These are phyloP conservation scores for Parathielavia hyrcaniae DNA, from an alignment of 495 filamentous ascomycete species.

Conservation along the genomic window DNA sequence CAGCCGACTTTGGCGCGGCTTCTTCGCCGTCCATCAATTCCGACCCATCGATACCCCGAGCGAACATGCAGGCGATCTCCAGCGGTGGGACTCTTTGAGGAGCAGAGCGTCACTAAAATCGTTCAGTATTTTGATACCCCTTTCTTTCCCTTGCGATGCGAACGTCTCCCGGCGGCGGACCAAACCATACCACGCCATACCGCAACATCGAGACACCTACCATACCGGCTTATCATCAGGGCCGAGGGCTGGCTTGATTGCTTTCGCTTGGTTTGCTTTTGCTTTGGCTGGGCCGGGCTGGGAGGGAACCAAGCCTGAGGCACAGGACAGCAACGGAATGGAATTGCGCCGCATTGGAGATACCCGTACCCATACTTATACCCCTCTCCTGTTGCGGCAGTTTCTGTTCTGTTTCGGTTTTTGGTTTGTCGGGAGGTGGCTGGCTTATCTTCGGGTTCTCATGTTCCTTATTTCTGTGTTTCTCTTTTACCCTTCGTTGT, in stretches of 20 bases:
- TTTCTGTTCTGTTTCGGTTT: slow-evolving; percentile 15
- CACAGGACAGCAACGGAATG: background rate
- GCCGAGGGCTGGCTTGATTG: background rate
- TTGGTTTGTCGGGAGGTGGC: background rate
- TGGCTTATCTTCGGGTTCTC: background rate
- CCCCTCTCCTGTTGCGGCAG: background rate
- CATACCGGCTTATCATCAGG: no score
- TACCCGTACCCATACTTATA: background rate
- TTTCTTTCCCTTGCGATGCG: background rate
- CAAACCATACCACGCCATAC: background rate
- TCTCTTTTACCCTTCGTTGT: background rate
- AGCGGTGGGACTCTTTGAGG: slow-evolving; percentile 43
- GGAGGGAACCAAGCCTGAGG: background rate
- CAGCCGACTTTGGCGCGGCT: slow-evolving; percentile 36
- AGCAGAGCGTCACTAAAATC: background rate
- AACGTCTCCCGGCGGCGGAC: background rate
- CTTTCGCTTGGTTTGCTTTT: background rate
- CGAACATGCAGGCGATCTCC: slow-evolving; percentile 46
- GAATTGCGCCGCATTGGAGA: slow-evolving; percentile 2
- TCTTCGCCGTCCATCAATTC: slow-evolving; percentile 38
- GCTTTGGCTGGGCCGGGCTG: background rate
- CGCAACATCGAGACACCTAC: background rate
- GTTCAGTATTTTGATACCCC: slow-evolving; percentile 24
- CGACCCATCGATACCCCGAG: slow-evolving; percentile 39
- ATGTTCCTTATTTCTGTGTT: background rate